A percentile compares a stretch with the other conserved stretches of the same genome.
Evolutionary conservation across 2,329 filamentous ascomycete species (phyloP).

Genomic region (Fusarium sp.): DNA sequence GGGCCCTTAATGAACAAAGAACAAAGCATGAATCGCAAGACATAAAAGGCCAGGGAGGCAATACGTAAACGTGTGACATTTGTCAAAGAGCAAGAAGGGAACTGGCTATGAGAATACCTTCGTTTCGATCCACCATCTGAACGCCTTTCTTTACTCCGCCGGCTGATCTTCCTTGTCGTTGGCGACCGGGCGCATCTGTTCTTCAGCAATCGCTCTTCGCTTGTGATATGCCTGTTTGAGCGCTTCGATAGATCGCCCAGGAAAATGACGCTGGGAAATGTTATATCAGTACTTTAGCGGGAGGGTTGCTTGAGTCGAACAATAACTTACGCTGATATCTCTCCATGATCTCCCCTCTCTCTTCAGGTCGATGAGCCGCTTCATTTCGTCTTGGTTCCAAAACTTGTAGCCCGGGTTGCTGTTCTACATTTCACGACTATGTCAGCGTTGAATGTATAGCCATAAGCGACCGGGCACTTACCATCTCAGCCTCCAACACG

Average conservation of each 20-base stretch:
- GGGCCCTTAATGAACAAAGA: neutral
- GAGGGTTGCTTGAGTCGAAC: no score
- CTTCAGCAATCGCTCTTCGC: neutral
- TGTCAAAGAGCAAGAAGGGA: no score
- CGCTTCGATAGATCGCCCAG: neutral
- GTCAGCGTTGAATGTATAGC: neutral
- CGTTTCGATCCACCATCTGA: neutral
- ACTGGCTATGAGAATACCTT: neutral
- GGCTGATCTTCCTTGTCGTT: neutral
- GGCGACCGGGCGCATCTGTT: neutral
- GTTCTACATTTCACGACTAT: neutral
- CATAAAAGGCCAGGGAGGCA: accelerated
- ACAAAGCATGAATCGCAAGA: no score
- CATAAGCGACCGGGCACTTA: neutral
- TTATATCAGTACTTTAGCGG: neutral
- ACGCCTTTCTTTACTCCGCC: neutral
- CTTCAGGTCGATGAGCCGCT: neutral
- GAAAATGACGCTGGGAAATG: neutral
- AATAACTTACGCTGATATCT: neutral
- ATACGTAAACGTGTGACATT: no score
- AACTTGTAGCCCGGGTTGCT: neutral
- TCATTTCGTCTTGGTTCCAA: neutral
- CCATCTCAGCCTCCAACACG: neutral
- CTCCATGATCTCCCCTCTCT: neutral
- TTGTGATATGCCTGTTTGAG: neutral